Percentiles rank a stretch among this genome's conserved stretches.
Evolutionary conservation across 192 early-diverging fungal genomes (phyloP).

Genomic region (Cladochytrium replicatum): DNA sequence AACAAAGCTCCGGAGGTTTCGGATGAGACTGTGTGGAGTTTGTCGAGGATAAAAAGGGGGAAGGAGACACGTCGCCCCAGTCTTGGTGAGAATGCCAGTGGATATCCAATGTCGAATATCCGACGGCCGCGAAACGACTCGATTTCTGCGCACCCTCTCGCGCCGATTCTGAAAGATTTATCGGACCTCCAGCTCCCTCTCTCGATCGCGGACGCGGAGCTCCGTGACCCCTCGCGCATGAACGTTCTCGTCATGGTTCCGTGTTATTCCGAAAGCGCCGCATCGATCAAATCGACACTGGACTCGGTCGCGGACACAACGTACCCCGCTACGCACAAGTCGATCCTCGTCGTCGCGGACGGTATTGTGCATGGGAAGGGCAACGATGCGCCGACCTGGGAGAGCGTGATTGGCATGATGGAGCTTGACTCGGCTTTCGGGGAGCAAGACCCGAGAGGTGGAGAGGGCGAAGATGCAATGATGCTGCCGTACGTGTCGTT

Average conservation of each 20-base stretch:
- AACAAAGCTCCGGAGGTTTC: not conserved
- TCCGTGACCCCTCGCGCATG: not conserved
- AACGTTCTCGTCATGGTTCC: slow-evolving; percentile 5
- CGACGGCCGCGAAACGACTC: no score
- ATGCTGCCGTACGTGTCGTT: slow-evolving; percentile 3
- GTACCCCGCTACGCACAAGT: slow-evolving; percentile 5
- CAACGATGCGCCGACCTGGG: slow-evolving; percentile 6
- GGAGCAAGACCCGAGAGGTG: slow-evolving; percentile 1
- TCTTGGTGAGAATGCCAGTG: no score
- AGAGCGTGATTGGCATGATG: slow-evolving; percentile 9
- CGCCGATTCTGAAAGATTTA: not conserved
- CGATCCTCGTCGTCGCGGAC: slow-evolving; percentile 6
- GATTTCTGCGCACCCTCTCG: slow-evolving; percentile 4
- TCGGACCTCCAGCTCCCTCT: not conserved
- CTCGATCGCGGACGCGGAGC: not conserved
- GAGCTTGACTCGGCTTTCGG: slow-evolving; percentile 1
- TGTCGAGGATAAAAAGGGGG: no score
- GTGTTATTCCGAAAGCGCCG: slow-evolving; percentile 10
- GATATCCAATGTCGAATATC: no score
- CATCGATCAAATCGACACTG: slow-evolving; percentile 4
- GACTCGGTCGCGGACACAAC: slow-evolving; percentile 3
- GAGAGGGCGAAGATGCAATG: slow-evolving; percentile 17
- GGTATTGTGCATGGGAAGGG: slow-evolving; percentile 5
- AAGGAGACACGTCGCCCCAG: no score
- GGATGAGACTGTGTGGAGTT: not conserved